phyloP scores from a whole-genome alignment of 2,329 filamentous ascomycete genomes.

The Colletotrichum sublineola region DNA sequence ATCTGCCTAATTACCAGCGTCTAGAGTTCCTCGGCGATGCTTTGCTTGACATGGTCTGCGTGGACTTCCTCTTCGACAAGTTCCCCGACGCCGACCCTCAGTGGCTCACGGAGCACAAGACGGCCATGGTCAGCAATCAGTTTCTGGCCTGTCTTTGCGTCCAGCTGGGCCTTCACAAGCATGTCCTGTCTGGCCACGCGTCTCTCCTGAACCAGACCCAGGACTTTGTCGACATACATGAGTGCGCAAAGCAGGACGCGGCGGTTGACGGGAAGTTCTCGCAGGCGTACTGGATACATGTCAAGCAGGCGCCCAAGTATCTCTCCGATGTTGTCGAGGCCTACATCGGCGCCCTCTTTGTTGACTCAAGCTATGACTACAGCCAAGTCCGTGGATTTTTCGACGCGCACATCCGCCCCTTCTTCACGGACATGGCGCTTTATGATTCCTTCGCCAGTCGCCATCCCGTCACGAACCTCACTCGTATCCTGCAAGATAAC shows the following conservation, averaged over 20 bases:
- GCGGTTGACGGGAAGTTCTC: slow-evolving; percentile 54
- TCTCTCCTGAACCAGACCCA: slow-evolving; percentile 60
- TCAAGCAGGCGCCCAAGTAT: slow-evolving; percentile 76
- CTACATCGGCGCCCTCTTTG: slow-evolving; percentile 90
- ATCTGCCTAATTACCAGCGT: slow-evolving; percentile 89
- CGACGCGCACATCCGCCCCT: slow-evolving; percentile 77
- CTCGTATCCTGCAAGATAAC: slow-evolving; percentile 71
- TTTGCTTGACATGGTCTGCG: slow-evolving; percentile 85
- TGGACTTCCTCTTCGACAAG: slow-evolving; percentile 83
- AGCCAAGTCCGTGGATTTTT: slow-evolving; percentile 82
- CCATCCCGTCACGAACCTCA: slow-evolving; percentile 83
- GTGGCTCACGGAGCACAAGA: slow-evolving; percentile 98
- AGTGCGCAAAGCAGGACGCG: slow-evolving; percentile 60
- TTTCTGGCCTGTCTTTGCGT: slow-evolving; percentile 89
- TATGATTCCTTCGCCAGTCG: slow-evolving; percentile 91
- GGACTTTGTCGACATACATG: slow-evolving; percentile 70
- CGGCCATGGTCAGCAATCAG: slow-evolving; percentile 98
- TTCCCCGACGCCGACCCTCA: slow-evolving; percentile 89
- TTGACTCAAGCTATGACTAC: slow-evolving; percentile 88
- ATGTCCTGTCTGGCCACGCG: slow-evolving; percentile 71
- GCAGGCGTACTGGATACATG: slow-evolving; percentile 77
- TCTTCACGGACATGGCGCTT: slow-evolving; percentile 86
- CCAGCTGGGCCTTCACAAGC: slow-evolving; percentile 80
- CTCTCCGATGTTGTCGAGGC: slow-evolving; percentile 91
- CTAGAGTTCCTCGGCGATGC: slow-evolving; percentile 94